Evolutionary conservation across 2,329 filamentous ascomycete genomes (phyloP).

Genomic region (Ceratocystis colombiana): DNA sequence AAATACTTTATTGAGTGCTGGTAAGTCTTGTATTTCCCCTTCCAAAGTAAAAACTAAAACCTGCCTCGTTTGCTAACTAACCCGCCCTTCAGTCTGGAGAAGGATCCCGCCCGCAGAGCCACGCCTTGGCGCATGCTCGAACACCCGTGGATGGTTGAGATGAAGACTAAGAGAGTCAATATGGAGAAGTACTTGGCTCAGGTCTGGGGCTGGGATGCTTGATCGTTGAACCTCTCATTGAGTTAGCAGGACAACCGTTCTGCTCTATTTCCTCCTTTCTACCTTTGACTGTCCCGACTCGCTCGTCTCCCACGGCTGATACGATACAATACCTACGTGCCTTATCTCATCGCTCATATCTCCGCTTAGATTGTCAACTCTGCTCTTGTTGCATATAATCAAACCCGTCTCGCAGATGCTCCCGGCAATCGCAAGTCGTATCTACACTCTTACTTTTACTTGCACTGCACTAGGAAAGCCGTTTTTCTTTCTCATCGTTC

Average conservation of each 20-base stretch:
- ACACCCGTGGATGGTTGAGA: slow-evolving; percentile 97
- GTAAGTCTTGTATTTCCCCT: slow-evolving; percentile 46
- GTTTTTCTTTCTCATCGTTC: neutral
- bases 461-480: too few relatives aligned
- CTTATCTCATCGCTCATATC: too few relatives aligned
- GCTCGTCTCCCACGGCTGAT: too few relatives aligned
- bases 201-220: slow-evolving; percentile 87
- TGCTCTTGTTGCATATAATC: too few relatives aligned
- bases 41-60: too few relatives aligned
- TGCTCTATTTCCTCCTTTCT: neutral
- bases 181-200: slow-evolving; percentile 90
- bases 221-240: neutral
- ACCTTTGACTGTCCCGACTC: neutral
- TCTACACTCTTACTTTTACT: too few relatives aligned
- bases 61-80: slow-evolving; percentile 20
- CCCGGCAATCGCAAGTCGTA: too few relatives aligned
- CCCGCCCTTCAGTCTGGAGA: slow-evolving; percentile 61
- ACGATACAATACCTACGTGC: too few relatives aligned
- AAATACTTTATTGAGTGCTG: slow-evolving; percentile 99
- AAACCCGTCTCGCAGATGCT: too few relatives aligned
- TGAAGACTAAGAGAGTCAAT: slow-evolving; percentile 91
- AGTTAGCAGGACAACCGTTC: too few relatives aligned
- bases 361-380: too few relatives aligned
- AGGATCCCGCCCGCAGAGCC: slow-evolving; percentile 74
- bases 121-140: slow-evolving; percentile 98